Percentiles rank a stretch among this genome's conserved stretches.
Conservation (phyloP, 768 basidiomycete genomes). For the Termitomyces heimii region DNA sequence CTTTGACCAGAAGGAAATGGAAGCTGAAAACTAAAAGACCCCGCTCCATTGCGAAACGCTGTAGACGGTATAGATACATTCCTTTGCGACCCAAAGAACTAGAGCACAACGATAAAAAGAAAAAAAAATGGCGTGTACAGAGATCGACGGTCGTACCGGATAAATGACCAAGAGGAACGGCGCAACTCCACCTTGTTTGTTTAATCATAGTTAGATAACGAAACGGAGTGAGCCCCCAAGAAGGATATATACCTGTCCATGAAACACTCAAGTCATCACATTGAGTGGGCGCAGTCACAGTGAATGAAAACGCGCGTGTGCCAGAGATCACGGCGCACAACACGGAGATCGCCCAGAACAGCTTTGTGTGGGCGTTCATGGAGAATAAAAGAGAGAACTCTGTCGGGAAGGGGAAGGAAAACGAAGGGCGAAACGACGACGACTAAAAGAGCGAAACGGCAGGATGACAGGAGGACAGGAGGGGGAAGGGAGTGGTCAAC, state of each 20-base stretch:
- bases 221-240: neutral
- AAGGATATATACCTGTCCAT: conserved; percentile 51
- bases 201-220: conserved; percentile 6
- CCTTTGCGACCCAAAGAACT: conserved; percentile 50
- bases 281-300: conserved; percentile 36
- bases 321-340: conserved; percentile 17
- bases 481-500: neutral
- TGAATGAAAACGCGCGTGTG: conserved; percentile 41
- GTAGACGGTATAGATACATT: conserved; percentile 50
- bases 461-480: neutral
- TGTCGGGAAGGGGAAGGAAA: conserved; percentile 15
- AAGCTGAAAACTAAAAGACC: conserved; percentile 45
- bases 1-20: conserved; percentile 30
- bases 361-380: conserved; percentile 6
- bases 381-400: conserved; percentile 14
- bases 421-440: conserved; percentile 8
- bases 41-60: conserved; percentile 49
- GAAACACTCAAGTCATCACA: conserved; percentile 58
- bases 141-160: conserved; percentile 35
- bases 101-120: conserved; percentile 7
- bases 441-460: neutral
- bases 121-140: neutral
- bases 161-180: conserved; percentile 47
- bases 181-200: conserved; percentile 46
- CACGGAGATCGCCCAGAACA: conserved; percentile 17